Conservation (phyloP, 116 monocot genomes). For the Papilionanthe hybrid region DNA sequence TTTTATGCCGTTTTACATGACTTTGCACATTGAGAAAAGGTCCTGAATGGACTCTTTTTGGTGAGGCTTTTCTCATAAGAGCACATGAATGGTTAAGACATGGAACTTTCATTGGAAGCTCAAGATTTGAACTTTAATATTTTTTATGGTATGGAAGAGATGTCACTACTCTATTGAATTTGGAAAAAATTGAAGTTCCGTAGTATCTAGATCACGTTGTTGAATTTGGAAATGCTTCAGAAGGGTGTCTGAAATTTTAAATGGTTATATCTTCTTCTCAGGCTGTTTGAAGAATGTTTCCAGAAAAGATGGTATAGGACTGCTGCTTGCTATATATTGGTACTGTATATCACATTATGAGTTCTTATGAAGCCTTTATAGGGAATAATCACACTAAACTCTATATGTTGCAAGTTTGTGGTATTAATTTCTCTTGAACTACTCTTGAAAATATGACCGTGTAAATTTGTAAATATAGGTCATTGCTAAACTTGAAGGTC, state of each 20-base stretch:
- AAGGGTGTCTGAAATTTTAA: neutral
- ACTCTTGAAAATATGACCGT: neutral
- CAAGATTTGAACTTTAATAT: neutral
- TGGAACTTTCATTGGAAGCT: neutral
- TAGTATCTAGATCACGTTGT: no score
- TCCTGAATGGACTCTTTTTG: no score
- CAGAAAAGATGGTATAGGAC: conserved; percentile 97
- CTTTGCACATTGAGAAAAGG: neutral
- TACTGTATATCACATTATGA: conserved; percentile 8
- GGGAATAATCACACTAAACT: neutral
- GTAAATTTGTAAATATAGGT: conserved; percentile 44
- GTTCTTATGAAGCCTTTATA: neutral
- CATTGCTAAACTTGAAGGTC: conserved; percentile 98
- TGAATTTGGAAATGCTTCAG: neutral
- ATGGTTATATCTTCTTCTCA: conserved; percentile 20
- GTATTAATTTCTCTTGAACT: neutral
- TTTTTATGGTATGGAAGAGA: neutral
- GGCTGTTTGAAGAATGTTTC: conserved; percentile 99
- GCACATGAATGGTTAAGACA: neutral
- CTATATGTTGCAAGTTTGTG: neutral
- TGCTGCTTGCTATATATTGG: conserved; percentile 99
- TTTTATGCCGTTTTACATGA: neutral
- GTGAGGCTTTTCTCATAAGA: neutral
- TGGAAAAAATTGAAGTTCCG: neutral
- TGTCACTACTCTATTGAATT: neutral